A percentile compares a stretch with the other conserved stretches of the same genome.
Evolutionary conservation across 2,329 filamentous ascomycete species (phyloP).

Genomic region (Hypoxylon sp.): DNA sequence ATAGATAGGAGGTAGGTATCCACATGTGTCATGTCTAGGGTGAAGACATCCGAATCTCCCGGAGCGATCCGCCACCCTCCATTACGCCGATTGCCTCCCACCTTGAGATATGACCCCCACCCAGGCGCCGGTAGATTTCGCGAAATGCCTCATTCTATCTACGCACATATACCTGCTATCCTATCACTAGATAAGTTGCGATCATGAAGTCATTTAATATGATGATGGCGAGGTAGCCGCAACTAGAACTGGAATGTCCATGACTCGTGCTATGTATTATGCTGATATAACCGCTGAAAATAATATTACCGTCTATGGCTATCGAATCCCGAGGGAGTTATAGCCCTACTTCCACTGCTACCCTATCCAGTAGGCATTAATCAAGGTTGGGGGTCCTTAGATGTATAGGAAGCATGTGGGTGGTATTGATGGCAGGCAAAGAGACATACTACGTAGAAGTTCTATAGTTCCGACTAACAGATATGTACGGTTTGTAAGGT

Average conservation of each 20-base stretch:
- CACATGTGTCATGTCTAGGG: neutral
- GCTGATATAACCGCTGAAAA: neutral
- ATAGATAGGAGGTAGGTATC: neutral
- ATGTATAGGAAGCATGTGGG: neutral
- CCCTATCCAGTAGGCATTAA: neutral
- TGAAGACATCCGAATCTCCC: slow-evolving; percentile 13
- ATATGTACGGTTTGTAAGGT: slow-evolving; percentile 1
- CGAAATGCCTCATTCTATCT: slow-evolving; percentile 24
- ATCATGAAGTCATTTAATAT: neutral
- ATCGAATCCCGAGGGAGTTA: neutral
- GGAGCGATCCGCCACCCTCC: neutral
- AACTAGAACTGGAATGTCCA: neutral
- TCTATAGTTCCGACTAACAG: neutral
- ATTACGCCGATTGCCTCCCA: neutral
- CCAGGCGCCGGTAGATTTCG: slow-evolving; percentile 6
- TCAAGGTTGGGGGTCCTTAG: neutral
- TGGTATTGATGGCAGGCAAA: neutral
- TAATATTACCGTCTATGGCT: slow-evolving; percentile 11
- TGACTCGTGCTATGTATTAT: neutral
- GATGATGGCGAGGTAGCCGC: neutral
- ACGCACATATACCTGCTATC: neutral
- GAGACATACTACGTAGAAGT: neutral
- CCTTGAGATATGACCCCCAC: slow-evolving; percentile 19
- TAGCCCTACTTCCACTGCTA: neutral
- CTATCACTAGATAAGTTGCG: neutral